These are phyloP conservation scores for Gaeumannomyces sp. DNA, from an alignment of 2,329 filamentous ascomycete species.

Conservation along the genomic window DNA sequence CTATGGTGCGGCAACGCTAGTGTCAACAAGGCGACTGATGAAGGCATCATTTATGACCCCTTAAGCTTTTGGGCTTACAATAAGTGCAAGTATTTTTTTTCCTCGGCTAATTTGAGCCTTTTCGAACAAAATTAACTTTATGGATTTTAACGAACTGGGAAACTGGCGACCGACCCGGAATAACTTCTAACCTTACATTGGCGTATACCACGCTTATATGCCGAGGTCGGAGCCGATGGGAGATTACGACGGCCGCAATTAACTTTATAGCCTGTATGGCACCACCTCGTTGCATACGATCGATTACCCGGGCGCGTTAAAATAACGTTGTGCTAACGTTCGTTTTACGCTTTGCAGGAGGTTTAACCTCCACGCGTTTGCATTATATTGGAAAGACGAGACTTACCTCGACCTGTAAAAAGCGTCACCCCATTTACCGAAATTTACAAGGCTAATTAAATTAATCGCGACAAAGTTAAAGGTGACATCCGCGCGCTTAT, in stretches of 20 bases:
- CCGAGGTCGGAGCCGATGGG: slow-evolving; percentile 23
- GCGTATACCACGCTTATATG: not conserved
- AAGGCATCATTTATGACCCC: slow-evolving; percentile 29
- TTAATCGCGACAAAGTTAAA: no score
- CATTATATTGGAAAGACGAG: not conserved
- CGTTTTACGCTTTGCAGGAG: slow-evolving; percentile 14
- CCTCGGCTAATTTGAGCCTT: no score
- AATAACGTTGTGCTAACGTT: slow-evolving; percentile 21
- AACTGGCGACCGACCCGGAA: slow-evolving; percentile 5
- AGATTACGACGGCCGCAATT: slow-evolving; percentile 25
- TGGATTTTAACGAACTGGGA: slow-evolving; percentile 1
- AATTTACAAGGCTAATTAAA: no score
- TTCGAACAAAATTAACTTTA: not conserved
- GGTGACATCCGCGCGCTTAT: no score
- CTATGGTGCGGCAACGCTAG: slow-evolving; percentile 31
- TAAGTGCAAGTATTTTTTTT: slow-evolving; percentile 21
- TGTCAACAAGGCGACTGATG: slow-evolving; percentile 19
- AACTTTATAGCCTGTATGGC: slow-evolving; percentile 21
- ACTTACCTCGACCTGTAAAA: not conserved
- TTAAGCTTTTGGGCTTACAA: slow-evolving; percentile 32
- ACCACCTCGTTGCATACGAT: slow-evolving; percentile 1
- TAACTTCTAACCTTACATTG: not conserved
- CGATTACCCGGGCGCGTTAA: no score
- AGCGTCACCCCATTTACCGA: no score
- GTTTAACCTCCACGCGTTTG: not conserved